phyloP scores from a whole-genome alignment of 2,329 filamentous ascomycete genomes.

The Trichoderma oligosporum region DNA sequence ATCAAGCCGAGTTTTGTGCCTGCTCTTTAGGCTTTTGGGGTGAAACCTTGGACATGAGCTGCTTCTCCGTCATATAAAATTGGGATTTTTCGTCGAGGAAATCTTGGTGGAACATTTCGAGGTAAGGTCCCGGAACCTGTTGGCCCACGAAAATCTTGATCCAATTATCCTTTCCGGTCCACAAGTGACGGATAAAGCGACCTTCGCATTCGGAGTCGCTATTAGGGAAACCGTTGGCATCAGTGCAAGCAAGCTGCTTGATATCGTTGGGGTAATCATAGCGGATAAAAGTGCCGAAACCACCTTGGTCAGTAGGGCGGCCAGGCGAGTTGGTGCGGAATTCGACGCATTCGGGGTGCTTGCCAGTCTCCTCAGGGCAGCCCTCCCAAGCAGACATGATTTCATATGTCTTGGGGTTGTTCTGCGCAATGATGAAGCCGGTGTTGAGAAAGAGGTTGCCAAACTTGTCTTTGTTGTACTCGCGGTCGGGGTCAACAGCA shows the following conservation, averaged over 20 bases:
- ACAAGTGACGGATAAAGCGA: slow-evolving; percentile 42
- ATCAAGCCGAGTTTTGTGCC: neutral
- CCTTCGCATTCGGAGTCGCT: slow-evolving; percentile 38
- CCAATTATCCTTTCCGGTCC: slow-evolving; percentile 40
- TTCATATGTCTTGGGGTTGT: slow-evolving; percentile 44
- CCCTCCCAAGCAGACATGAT: slow-evolving; percentile 48
- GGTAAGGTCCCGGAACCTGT: slow-evolving; percentile 36
- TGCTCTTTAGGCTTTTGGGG: neutral
- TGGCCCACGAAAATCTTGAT: slow-evolving; percentile 39
- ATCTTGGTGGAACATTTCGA: slow-evolving; percentile 37
- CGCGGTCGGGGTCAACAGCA: slow-evolving; percentile 37
- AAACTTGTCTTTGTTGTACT: slow-evolving; percentile 40
- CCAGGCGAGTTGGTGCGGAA: slow-evolving; percentile 37
- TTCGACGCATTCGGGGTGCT: slow-evolving; percentile 37
- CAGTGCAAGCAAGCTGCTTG: slow-evolving; percentile 38
- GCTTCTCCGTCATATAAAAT: slow-evolving; percentile 36
- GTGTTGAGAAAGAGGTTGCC: slow-evolving; percentile 47
- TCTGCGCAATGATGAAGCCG: slow-evolving; percentile 52
- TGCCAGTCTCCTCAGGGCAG: slow-evolving; percentile 39
- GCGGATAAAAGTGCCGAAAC: slow-evolving; percentile 42
- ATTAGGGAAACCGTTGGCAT: slow-evolving; percentile 44
- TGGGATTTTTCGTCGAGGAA: slow-evolving; percentile 33
- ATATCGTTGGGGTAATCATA: slow-evolving; percentile 42
- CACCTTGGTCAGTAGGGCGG: slow-evolving; percentile 42
- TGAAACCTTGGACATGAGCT: slow-evolving; percentile 29